These are phyloP conservation scores for Scedosporium apiospermum DNA, from an alignment of 2,329 filamentous ascomycete species.

Conservation along the genomic window DNA sequence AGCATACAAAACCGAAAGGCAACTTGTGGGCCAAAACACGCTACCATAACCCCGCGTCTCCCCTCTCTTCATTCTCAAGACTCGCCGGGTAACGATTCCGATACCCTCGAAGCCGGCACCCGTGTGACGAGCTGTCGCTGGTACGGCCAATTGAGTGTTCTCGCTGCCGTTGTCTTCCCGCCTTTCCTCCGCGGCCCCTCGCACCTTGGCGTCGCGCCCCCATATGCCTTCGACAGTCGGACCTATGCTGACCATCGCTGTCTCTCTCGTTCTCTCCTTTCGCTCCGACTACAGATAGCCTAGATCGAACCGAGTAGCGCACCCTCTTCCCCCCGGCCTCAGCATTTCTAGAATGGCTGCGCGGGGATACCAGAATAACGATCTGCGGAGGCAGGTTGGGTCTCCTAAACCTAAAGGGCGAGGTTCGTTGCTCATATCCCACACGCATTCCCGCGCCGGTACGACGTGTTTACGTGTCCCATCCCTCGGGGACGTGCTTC, in stretches of 20 bases:
- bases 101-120: not conserved
- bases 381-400: constrained; percentile 42
- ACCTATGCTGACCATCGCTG: not conserved
- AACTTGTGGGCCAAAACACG: not conserved
- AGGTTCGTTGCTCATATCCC: constrained; percentile 28
- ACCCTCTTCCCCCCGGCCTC: not conserved
- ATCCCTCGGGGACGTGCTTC: not conserved
- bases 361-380: constrained; percentile 13
- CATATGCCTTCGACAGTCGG: not conserved
- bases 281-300: not conserved
- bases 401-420: constrained; percentile 48
- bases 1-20: constrained; percentile 3
- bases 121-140: not conserved
- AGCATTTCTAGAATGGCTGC: constrained; percentile 4
- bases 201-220: not conserved
- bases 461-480: not conserved
- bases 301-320: constrained; percentile 6
- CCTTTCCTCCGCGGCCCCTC: not conserved
- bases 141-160: not conserved
- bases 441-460: constrained; percentile 7
- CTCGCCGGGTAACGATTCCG: not conserved
- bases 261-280: not conserved
- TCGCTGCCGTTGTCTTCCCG: not conserved
- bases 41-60: not conserved
- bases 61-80: not conserved